Evolutionary conservation across 2,329 filamentous ascomycete genomes (phyloP).

Genomic region (Fusarium euwallaceae): DNA sequence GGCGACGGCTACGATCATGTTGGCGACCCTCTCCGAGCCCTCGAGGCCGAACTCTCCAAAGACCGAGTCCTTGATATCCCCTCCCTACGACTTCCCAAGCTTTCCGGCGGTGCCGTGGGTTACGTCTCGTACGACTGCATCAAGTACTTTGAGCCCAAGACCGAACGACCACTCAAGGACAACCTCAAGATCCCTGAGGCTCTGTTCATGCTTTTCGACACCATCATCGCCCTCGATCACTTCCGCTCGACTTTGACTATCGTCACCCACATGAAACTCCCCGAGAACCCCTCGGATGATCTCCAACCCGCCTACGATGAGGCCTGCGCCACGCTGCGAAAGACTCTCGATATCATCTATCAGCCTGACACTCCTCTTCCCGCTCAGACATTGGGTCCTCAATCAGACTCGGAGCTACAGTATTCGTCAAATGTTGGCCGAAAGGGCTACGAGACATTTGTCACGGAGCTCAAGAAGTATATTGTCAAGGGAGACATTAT

Average conservation of each 20-base stretch:
- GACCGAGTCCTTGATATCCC: conserved; percentile 87
- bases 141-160: conserved; percentile 97
- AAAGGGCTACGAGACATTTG: conserved; percentile 90
- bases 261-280: conserved; percentile 88
- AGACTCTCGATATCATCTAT: conserved; percentile 78
- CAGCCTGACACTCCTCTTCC: conserved; percentile 83
- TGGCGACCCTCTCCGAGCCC: conserved; percentile 84
- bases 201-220: conserved; percentile 97
- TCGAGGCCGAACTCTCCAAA: conserved; percentile 84
- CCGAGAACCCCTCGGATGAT: conserved; percentile 61
- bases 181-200: conserved; percentile 91
- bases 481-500: conserved; percentile 95
- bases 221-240: conserved; percentile 92
- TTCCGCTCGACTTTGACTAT: conserved; percentile 95
- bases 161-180: conserved; percentile 89
- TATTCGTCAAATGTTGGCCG: conserved; percentile 94
- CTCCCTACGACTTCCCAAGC: conserved; percentile 82
- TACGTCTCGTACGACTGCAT: conserved; percentile 99
- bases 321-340: conserved; percentile 71
- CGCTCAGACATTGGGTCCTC: conserved; percentile 66
- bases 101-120: conserved; percentile 93
- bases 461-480: conserved; percentile 87
- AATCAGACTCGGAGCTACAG: conserved; percentile 79
- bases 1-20: conserved; percentile 88
- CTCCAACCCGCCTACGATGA: conserved; percentile 63